A percentile compares a stretch with the other conserved stretches of the same genome.
Evolutionary conservation across 108 stramenopile genomes (phyloP).

Genomic region (Fragilaria radians): DNA sequence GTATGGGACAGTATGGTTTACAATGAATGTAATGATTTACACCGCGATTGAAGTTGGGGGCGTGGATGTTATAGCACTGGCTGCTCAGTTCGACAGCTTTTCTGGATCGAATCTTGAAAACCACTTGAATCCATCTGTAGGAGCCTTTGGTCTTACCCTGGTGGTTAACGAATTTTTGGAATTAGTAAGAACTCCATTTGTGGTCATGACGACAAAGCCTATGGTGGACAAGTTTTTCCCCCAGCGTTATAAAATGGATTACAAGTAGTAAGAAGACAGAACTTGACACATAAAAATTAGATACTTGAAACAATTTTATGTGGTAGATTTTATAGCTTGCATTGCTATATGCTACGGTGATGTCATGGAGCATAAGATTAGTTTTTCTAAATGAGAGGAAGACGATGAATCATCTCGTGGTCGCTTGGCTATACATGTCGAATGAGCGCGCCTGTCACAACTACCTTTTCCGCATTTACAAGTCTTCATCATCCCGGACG

Average conservation of each 20-base stretch:
- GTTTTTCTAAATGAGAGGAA: no score
- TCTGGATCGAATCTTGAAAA: slow-evolving; percentile 44
- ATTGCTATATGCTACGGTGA: no score
- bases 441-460: slow-evolving; percentile 42
- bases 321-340: no score
- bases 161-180: slow-evolving; percentile 79
- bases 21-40: slow-evolving; percentile 57
- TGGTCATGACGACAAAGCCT: slow-evolving; percentile 81
- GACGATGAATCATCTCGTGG: no score
- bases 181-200: slow-evolving; percentile 70
- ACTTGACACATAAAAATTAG: no score
- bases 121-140: slow-evolving; percentile 71
- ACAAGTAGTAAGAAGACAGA: no score
- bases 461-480: slow-evolving; percentile 43
- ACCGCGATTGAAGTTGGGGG: slow-evolving; percentile 61
- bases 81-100: slow-evolving; percentile 44
- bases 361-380: no score
- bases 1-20: slow-evolving; percentile 71
- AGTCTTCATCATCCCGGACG: slow-evolving; percentile 34
- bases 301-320: no score
- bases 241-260: no score
- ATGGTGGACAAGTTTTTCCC: slow-evolving; percentile 56
- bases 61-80: slow-evolving; percentile 61
- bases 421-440: slow-evolving; percentile 28
- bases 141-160: slow-evolving; percentile 66